A percentile compares a stretch with the other conserved stretches of the same genome.
These are phyloP conservation scores for Ocimum tenuiflorum DNA, from an alignment of 257 asterid genomes.

Conservation along the genomic window DNA sequence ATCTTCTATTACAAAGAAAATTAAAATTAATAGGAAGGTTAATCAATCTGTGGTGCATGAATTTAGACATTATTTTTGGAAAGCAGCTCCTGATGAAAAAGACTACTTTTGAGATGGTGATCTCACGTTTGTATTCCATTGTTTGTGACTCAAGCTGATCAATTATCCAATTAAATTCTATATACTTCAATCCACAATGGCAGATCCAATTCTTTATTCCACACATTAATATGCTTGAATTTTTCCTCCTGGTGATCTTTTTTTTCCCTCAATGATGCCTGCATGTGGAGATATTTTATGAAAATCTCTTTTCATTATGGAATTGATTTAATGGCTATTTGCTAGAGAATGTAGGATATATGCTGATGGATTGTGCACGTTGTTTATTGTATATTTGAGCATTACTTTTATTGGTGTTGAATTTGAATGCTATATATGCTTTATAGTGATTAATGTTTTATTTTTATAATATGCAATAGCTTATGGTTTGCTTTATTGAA, in stretches of 20 bases:
- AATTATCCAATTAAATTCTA: slow-evolving; percentile 13
- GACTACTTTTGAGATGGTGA: slow-evolving; percentile 7
- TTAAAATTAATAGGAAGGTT: not conserved
- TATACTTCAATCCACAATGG: slow-evolving; percentile 18
- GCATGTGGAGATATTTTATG: not conserved
- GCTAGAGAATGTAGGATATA: slow-evolving; percentile 14
- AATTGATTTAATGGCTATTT: not conserved
- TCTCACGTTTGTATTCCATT: slow-evolving; percentile 22
- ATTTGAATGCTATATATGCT: not conserved
- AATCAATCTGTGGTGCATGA: slow-evolving; percentile 4
- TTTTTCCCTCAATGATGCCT: not conserved
- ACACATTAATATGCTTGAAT: slow-evolving; percentile 1
- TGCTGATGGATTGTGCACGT: slow-evolving; percentile 10
- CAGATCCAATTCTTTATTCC: slow-evolving; percentile 25
- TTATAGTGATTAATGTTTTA: not conserved
- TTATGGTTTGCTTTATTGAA: not conserved
- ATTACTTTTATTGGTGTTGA: not conserved
- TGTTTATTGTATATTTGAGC: not conserved
- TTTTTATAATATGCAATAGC: not conserved
- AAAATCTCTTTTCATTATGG: not conserved
- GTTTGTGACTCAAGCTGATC: slow-evolving; percentile 12
- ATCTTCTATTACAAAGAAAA: not conserved
- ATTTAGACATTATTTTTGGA: not conserved
- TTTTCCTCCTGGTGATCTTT: slow-evolving; percentile 11
- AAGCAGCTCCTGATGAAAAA: slow-evolving; percentile 7